Evolutionary conservation across 495 filamentous ascomycete genomes (phyloP).

Genomic region (Penicillium herquei): DNA sequence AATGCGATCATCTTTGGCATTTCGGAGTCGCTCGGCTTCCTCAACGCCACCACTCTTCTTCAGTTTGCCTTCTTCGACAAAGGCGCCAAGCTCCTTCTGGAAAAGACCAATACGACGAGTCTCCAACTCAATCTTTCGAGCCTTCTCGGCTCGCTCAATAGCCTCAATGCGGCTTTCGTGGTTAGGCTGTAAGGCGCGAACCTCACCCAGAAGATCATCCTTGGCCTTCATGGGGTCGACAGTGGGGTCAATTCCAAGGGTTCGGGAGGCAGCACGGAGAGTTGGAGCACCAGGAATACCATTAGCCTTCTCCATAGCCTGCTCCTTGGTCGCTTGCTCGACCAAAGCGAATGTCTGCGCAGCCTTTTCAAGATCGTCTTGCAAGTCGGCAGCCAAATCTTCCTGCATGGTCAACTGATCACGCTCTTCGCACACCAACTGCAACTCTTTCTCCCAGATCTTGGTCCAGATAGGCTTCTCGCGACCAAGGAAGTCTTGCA

Average conservation of each 20-base stretch:
- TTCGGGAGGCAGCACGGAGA: slow-evolving; percentile 55
- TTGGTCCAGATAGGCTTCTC: slow-evolving; percentile 98
- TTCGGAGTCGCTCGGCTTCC: slow-evolving; percentile 83
- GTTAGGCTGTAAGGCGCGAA: slow-evolving; percentile 90
- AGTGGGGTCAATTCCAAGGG: slow-evolving; percentile 60
- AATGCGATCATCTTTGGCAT: slow-evolving; percentile 82
- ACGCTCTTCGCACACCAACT: slow-evolving; percentile 90
- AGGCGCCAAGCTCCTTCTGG: slow-evolving; percentile 80
- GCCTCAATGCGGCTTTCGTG: slow-evolving; percentile 91
- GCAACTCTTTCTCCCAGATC: slow-evolving; percentile 96
- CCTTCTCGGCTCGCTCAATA: slow-evolving; percentile 91
- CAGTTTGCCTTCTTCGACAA: slow-evolving; percentile 87
- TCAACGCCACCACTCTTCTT: slow-evolving; percentile 96
- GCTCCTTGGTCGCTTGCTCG: slow-evolving; percentile 94
- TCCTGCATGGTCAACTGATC: slow-evolving; percentile 94
- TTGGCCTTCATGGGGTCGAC: slow-evolving; percentile 79
- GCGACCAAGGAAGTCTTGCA: slow-evolving; percentile 84
- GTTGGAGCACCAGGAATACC: slow-evolving; percentile 25
- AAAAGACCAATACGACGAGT: slow-evolving; percentile 73
- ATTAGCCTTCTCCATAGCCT: slow-evolving; percentile 66
- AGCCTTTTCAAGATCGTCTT: slow-evolving; percentile 94
- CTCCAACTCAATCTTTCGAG: slow-evolving; percentile 83
- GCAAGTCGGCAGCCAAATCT: slow-evolving; percentile 84
- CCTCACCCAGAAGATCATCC: slow-evolving; percentile 88
- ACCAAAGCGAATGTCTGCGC: slow-evolving; percentile 89